These are phyloP conservation scores for Ulvella scutata DNA, from an alignment of 139 green algal genomes.

Conservation along the genomic window DNA sequence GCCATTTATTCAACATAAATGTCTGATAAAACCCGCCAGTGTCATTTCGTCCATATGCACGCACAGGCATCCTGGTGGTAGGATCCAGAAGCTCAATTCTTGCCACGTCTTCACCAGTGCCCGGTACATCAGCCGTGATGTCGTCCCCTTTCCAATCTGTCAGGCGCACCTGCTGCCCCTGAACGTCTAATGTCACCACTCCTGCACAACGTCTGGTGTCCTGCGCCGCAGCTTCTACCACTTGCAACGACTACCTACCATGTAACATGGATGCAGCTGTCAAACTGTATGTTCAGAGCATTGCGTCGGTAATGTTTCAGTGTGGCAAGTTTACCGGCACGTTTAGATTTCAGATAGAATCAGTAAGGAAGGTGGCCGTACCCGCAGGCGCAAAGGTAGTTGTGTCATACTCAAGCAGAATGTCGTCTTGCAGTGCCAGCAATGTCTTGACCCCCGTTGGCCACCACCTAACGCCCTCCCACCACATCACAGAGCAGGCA, in stretches of 20 bases:
- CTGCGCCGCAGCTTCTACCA: not conserved
- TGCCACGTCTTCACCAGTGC: slow-evolving; percentile 22
- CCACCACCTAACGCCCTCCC: slow-evolving; percentile 21
- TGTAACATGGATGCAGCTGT: not conserved
- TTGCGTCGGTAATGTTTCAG: not conserved
- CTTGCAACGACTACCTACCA: not conserved
- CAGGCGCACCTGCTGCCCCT: slow-evolving; percentile 13
- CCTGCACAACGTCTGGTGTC: not conserved
- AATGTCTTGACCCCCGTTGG: slow-evolving; percentile 21
- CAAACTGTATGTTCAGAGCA: not conserved
- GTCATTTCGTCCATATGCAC: slow-evolving; percentile 26
- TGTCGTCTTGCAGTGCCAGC: slow-evolving; percentile 34
- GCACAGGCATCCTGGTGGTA: not conserved
- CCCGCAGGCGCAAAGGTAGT: slow-evolving; percentile 29
- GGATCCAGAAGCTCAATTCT: slow-evolving; percentile 21
- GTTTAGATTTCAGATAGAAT: not conserved
- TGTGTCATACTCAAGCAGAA: slow-evolving; percentile 40
- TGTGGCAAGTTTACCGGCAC: not conserved
- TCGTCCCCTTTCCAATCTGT: slow-evolving; percentile 1
- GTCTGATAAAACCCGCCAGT: slow-evolving; percentile 36
- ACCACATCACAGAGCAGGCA: slow-evolving; percentile 16
- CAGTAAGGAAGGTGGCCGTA: slow-evolving; percentile 18
- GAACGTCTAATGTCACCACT: not conserved
- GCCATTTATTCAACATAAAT: slow-evolving; percentile 67
- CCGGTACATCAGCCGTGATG: not conserved